Percentiles rank a stretch among this genome's conserved stretches.
phyloP scores from a whole-genome alignment of 75 land plant genomes.

The Isoetes taiwanensis region DNA sequence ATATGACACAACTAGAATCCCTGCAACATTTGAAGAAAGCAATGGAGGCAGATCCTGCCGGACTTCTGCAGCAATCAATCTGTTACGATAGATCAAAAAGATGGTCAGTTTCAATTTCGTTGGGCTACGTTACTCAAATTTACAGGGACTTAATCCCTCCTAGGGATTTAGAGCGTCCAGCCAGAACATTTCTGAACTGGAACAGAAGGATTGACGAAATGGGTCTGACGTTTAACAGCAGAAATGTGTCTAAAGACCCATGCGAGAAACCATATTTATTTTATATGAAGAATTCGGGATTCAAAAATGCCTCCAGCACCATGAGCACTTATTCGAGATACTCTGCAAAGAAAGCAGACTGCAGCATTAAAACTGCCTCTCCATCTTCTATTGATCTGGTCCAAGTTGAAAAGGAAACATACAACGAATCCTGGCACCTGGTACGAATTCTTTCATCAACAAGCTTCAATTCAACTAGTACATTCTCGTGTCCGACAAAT shows the following conservation, averaged over 20 bases:
- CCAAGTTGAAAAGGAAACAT: constrained; percentile 4
- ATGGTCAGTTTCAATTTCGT: constrained; percentile 62
- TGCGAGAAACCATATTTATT: constrained; percentile 66
- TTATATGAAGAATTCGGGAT: constrained; percentile 46
- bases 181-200: constrained; percentile 25
- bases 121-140: constrained; percentile 70
- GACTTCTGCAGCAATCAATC: constrained; percentile 66
- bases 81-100: constrained; percentile 46
- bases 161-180: constrained; percentile 18
- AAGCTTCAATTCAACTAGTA: no score
- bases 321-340: no score
- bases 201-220: constrained; percentile 19
- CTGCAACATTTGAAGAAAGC: constrained; percentile 44
- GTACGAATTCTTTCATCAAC: no score
- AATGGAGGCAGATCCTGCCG: constrained; percentile 34
- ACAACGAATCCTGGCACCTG: constrained; percentile 14
- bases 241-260: constrained; percentile 37
- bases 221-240: constrained; percentile 57
- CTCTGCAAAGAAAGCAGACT: no score
- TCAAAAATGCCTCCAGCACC: no score
- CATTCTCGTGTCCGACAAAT: no score
- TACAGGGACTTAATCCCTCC: constrained; percentile 34
- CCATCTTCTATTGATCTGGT: constrained; percentile 10
- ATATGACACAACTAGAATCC: constrained; percentile 20
- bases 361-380: no score